A percentile compares a stretch with the other conserved stretches of the same genome.
Conservation (phyloP, 2,329 filamentous ascomycete genomes). For the Salinomyces thailandicus region DNA sequence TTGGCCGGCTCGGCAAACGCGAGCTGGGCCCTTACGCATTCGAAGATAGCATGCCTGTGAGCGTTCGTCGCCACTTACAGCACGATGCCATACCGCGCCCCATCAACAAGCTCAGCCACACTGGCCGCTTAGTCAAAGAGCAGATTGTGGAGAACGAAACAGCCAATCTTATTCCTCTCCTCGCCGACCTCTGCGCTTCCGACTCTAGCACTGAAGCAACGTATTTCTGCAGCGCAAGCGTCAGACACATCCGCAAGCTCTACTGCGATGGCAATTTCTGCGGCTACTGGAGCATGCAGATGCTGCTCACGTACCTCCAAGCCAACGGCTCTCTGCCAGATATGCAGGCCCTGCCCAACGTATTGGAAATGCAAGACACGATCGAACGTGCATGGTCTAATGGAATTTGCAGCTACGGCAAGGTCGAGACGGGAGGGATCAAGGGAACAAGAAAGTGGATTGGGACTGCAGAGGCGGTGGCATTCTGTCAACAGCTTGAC, state of each 20-base stretch:
- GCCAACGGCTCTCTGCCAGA: conserved; percentile 8
- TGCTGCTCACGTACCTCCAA: conserved; percentile 68
- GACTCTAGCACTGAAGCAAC: conserved; percentile 56
- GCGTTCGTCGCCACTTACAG: conserved; percentile 32
- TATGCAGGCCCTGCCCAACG: conserved; percentile 50
- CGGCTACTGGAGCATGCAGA: conserved; percentile 91
- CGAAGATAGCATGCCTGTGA: conserved; percentile 36
- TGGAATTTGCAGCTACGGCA: conserved; percentile 65
- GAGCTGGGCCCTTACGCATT: conserved; percentile 40
- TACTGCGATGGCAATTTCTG: conserved; percentile 82
- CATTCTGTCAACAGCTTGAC: conserved; percentile 61
- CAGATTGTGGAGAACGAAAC: conserved; percentile 36
- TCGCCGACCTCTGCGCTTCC: conserved; percentile 43
- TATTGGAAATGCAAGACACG: conserved; percentile 72
- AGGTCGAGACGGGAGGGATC: conserved; percentile 77
- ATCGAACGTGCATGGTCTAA: conserved; percentile 84
- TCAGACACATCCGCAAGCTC: conserved; percentile 73
- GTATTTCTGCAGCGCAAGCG: conserved; percentile 67
- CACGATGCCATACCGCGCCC: conserved; percentile 30
- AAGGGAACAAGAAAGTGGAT: conserved; percentile 89
- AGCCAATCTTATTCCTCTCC: conserved; percentile 33
- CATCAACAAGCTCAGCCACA: conserved; percentile 32
- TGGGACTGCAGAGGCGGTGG: conserved; percentile 80
- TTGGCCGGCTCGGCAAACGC: conserved; percentile 25
- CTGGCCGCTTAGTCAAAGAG: conserved; percentile 33